Percentiles rank a stretch among this genome's conserved stretches.
Conservation (phyloP, 768 basidiomycete species). For the Leccinum truebloodii region DNA sequence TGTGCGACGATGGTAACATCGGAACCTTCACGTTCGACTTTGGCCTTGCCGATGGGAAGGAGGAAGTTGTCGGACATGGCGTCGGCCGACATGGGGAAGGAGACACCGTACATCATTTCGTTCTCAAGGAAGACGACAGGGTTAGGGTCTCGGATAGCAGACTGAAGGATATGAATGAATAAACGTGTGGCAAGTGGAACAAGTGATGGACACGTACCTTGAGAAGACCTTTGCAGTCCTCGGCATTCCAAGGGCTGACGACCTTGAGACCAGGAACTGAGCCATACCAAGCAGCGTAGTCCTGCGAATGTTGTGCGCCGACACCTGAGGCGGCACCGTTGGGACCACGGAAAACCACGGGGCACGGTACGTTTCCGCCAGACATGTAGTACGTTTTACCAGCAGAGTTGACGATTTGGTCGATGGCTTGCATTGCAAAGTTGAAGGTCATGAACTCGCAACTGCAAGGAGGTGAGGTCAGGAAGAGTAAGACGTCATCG, state of each 20-base stretch:
- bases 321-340: conserved; percentile 99
- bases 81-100: conserved; percentile 94
- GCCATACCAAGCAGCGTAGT: conserved; percentile 95
- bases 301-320: conserved; percentile 95
- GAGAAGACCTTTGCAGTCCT: conserved; percentile 97
- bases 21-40: conserved; percentile 89
- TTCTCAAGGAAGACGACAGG: conserved; percentile 99
- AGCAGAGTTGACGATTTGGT: conserved; percentile 99
- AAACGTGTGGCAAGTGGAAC: neutral
- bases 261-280: conserved; percentile 96
- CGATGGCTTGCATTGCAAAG: conserved; percentile 99
- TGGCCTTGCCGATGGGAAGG: conserved; percentile 96
- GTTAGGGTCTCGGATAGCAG: conserved; percentile 98
- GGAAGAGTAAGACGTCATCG: conserved; percentile 1
- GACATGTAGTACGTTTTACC: conserved; percentile 99
- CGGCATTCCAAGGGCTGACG: conserved; percentile 96
- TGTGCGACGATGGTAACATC: conserved; percentile 97
- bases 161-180: conserved; percentile 40
- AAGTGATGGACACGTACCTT: conserved; percentile 58
- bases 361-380: conserved; percentile 97
- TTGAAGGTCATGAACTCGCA: conserved; percentile 99
- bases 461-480: conserved; percentile 39
- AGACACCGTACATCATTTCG: conserved; percentile 97
- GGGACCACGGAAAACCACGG: conserved; percentile 98
- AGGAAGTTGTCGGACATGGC: conserved; percentile 96